Evolutionary conservation across 2,329 filamentous ascomycete genomes (phyloP).

Genomic region (Colletotrichum somersetense): DNA sequence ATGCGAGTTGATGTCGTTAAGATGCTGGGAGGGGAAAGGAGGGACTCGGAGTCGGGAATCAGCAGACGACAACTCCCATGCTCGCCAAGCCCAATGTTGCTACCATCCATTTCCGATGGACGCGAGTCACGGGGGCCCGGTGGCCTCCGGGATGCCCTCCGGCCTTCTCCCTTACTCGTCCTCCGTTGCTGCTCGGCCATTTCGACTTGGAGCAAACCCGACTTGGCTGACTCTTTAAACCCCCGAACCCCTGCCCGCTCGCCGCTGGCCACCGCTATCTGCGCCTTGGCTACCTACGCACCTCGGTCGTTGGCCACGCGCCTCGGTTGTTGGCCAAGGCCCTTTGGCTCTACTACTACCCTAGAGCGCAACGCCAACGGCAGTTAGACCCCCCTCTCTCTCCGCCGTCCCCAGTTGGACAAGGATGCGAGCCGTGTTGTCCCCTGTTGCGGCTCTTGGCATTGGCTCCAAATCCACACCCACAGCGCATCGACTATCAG

Average conservation of each 20-base stretch:
- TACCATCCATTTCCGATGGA: background rate
- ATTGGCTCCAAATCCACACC: conserved; percentile 1
- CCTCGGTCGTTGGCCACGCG: background rate
- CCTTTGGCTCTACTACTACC: background rate
- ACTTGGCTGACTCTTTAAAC: background rate
- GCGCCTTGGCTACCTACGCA: background rate
- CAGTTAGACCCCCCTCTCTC: background rate
- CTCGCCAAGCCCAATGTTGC: conserved; percentile 13
- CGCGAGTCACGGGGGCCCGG: conserved; percentile 20
- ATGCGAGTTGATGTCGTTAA: background rate
- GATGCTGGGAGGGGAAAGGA: background rate
- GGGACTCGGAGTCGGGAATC: background rate
- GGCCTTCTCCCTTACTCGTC: background rate
- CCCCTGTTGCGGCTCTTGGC: conserved; percentile 33
- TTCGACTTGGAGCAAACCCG: background rate
- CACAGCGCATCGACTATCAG: conserved; percentile 15
- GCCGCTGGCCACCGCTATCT: background rate
- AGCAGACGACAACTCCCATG: background rate
- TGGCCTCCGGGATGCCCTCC: conserved; percentile 4
- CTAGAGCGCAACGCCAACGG: background rate
- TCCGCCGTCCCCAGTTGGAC: background rate
- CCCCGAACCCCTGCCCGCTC: background rate
- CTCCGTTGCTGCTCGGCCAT: background rate
- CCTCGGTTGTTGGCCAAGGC: background rate
- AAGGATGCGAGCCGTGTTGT: conserved; percentile 13